Conservation (phyloP, 306 rosid species). For the Vigna reflexopilosa region DNA sequence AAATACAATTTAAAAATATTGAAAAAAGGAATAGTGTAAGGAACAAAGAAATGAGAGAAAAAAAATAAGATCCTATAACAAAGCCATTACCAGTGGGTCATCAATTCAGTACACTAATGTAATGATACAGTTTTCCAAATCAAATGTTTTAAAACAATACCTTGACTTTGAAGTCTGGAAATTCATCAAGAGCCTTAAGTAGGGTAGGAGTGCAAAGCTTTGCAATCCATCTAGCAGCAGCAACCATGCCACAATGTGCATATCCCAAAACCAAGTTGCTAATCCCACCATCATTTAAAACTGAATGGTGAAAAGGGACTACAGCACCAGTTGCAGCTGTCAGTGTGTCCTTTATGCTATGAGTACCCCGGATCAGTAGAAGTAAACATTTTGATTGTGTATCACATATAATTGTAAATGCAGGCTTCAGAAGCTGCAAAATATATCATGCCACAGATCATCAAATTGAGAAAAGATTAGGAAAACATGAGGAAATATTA, state of each 20-base stretch:
- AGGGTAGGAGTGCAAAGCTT: constrained; percentile 88
- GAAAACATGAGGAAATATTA: constrained; percentile 25
- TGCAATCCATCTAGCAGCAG: constrained; percentile 99
- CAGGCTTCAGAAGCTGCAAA: constrained; percentile 94
- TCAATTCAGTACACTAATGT: neutral
- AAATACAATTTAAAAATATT: constrained; percentile 9
- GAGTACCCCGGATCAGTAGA: constrained; percentile 94
- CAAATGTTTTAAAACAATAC: constrained; percentile 48
- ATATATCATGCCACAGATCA: constrained; percentile 35
- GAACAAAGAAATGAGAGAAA: constrained; percentile 7
- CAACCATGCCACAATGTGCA: constrained; percentile 99
- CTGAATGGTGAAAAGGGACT: constrained; percentile 94
- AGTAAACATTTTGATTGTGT: constrained; percentile 81
- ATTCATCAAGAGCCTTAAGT: constrained; percentile 75
- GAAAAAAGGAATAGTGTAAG: constrained; percentile 15
- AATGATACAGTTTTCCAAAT: constrained; percentile 14
- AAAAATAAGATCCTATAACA: constrained; percentile 24
- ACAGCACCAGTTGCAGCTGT: constrained; percentile 98
- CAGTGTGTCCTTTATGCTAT: constrained; percentile 96
- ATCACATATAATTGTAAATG: constrained; percentile 85
- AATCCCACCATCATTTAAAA: constrained; percentile 92
- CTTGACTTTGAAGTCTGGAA: constrained; percentile 82
- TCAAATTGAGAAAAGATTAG: constrained; percentile 38
- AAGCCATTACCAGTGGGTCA: neutral
- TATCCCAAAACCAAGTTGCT: constrained; percentile 93